These are phyloP conservation scores for Endogone sp. DNA, from an alignment of 192 early-diverging fungal species.

Conservation along the genomic window DNA sequence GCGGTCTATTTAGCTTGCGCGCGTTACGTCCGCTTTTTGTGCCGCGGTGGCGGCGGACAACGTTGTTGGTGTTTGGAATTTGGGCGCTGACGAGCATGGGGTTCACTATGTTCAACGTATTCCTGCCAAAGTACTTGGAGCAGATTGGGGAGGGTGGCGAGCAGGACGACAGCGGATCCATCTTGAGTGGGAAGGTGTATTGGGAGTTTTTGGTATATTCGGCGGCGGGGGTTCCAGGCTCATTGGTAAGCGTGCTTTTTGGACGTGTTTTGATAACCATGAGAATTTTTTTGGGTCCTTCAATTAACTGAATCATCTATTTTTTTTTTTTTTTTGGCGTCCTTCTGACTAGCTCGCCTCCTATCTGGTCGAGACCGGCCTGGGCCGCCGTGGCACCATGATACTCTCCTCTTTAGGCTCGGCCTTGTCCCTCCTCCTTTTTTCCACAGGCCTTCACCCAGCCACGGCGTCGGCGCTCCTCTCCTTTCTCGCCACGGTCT, in stretches of 20 bases:
- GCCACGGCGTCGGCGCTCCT: conserved; percentile 57
- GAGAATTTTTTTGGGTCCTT: not conserved
- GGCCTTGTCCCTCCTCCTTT: conserved; percentile 60
- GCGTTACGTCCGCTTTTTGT: conserved; percentile 51
- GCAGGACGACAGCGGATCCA: conserved; percentile 21
- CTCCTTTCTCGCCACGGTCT: conserved; percentile 64
- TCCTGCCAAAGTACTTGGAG: conserved; percentile 76
- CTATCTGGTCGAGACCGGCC: conserved; percentile 63
- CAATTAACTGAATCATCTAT: not conserved
- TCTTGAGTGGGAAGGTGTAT: conserved; percentile 52
- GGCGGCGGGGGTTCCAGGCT: conserved; percentile 74
- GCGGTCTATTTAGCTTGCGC: not conserved
- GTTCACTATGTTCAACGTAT: conserved; percentile 88
- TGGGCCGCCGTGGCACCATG: conserved; percentile 82
- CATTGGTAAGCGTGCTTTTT: conserved; percentile 49
- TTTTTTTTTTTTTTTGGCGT: not conserved
- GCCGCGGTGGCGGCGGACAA: conserved; percentile 52
- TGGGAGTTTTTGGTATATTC: conserved; percentile 75
- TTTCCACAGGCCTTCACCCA: conserved; percentile 53
- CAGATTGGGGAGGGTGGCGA: conserved; percentile 28
- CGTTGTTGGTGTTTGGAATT: conserved; percentile 69
- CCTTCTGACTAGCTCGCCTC: conserved; percentile 32
- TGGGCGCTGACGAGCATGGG: conserved; percentile 76
- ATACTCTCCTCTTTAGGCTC: conserved; percentile 69
- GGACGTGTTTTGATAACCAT: not conserved